A percentile compares a stretch with the other conserved stretches of the same genome.
phyloP scores from a whole-genome alignment of 1,284 basidiomycete genomes.

The Naganishia albida region DNA sequence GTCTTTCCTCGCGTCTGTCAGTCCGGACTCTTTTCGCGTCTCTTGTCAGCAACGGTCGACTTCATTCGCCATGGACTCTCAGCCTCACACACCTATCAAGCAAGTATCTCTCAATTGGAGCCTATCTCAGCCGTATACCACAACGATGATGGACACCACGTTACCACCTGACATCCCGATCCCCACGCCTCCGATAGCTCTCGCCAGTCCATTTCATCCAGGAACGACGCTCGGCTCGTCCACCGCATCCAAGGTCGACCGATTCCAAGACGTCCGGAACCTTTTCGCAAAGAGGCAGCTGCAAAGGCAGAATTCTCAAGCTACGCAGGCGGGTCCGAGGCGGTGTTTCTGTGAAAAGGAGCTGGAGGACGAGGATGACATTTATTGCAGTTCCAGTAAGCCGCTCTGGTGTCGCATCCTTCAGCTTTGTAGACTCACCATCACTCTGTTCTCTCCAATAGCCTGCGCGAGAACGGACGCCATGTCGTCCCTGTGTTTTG shows the following conservation, averaged over 20 bases:
- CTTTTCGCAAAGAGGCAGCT: slow-evolving; percentile 18
- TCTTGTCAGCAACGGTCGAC: neutral
- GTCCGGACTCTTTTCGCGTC: neutral
- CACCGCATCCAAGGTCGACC: slow-evolving; percentile 4
- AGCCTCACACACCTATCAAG: slow-evolving; percentile 5
- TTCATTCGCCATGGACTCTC: neutral
- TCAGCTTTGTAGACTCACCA: neutral
- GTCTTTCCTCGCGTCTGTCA: slow-evolving; percentile 4
- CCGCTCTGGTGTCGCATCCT: neutral
- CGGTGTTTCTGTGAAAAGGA: slow-evolving; percentile 47
- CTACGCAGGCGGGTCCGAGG: slow-evolving; percentile 2
- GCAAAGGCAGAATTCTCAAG: slow-evolving; percentile 5
- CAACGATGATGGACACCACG: neutral
- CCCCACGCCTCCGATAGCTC: slow-evolving; percentile 1
- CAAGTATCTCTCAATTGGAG: no score
- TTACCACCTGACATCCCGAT: slow-evolving; percentile 5
- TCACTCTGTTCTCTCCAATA: slow-evolving; percentile 20
- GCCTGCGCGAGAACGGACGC: slow-evolving; percentile 52
- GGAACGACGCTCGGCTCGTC: slow-evolving; percentile 18
- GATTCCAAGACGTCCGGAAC: slow-evolving; percentile 22
- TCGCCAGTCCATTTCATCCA: slow-evolving; percentile 23
- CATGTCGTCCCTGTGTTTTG: slow-evolving; percentile 51
- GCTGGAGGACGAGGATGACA: slow-evolving; percentile 41
- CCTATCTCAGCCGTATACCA: no score
- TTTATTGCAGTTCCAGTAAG: slow-evolving; percentile 51